Evolutionary conservation across 2,329 filamentous ascomycete species (phyloP).

Genomic region (Phaeophleospora eucalypticola): DNA sequence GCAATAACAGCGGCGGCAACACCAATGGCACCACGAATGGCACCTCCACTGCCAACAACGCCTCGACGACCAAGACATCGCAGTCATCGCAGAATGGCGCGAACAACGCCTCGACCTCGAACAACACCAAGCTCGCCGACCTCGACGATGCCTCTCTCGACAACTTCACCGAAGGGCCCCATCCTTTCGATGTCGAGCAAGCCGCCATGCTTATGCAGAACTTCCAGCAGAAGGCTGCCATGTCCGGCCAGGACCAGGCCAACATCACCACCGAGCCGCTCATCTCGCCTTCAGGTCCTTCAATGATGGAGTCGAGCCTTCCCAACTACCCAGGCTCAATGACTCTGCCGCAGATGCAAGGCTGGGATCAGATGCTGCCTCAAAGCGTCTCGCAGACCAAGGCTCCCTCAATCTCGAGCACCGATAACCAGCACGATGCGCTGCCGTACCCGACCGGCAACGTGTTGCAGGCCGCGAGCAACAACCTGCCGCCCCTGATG

Average conservation of each 20-base stretch:
- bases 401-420: slow-evolving; percentile 63
- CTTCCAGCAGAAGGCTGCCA: slow-evolving; percentile 86
- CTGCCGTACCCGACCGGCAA: slow-evolving; percentile 45
- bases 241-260: slow-evolving; percentile 59
- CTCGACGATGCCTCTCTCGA: slow-evolving; percentile 78
- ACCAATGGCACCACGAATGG: slow-evolving; percentile 31
- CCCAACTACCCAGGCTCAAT: slow-evolving; percentile 67
- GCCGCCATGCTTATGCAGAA: slow-evolving; percentile 98
- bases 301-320: slow-evolving; percentile 71
- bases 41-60: slow-evolving; percentile 51
- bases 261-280: slow-evolving; percentile 57
- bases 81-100: slow-evolving; percentile 39
- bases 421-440: slow-evolving; percentile 40
- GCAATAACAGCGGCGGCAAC: slow-evolving; percentile 36
- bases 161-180: slow-evolving; percentile 86
- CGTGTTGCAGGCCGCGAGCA: slow-evolving; percentile 19
- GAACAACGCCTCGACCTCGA: slow-evolving; percentile 56
- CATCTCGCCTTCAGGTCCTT: slow-evolving; percentile 67
- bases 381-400: slow-evolving; percentile 64
- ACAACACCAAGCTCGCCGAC: slow-evolving; percentile 62
- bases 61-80: slow-evolving; percentile 2
- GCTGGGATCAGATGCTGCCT: slow-evolving; percentile 82
- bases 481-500: slow-evolving; percentile 63
- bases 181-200: slow-evolving; percentile 93
- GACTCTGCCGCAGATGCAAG: slow-evolving; percentile 74